These are phyloP conservation scores for Sporisorium reilianum DNA, from an alignment of 1,284 basidiomycete genomes.

Conservation along the genomic window DNA sequence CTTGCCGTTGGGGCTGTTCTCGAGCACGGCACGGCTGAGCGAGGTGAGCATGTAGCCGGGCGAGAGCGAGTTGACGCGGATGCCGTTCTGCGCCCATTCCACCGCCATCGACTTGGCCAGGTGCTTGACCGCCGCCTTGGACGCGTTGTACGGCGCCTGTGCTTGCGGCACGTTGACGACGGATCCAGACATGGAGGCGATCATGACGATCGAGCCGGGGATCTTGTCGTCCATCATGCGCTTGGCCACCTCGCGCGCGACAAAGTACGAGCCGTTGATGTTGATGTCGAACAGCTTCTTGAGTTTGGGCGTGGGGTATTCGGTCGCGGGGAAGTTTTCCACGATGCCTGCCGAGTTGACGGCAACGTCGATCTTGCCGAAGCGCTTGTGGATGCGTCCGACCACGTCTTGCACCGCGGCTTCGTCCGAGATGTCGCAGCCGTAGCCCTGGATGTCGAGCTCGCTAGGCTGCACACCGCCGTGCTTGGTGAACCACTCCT, in stretches of 20 bases:
- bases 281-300: constrained; percentile 85
- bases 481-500: constrained; percentile 74
- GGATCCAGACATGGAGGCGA: constrained; percentile 87
- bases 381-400: constrained; percentile 71
- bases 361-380: constrained; percentile 80
- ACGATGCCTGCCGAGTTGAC: constrained; percentile 77
- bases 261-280: constrained; percentile 85
- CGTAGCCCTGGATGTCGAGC: constrained; percentile 81
- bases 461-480: constrained; percentile 76
- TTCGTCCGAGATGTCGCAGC: constrained; percentile 90
- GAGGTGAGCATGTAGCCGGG: constrained; percentile 76
- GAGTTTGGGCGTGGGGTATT: constrained; percentile 75
- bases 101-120: constrained; percentile 87
- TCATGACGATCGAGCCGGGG: constrained; percentile 83
- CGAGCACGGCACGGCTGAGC: constrained; percentile 73
- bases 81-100: constrained; percentile 87
- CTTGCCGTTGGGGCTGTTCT: constrained; percentile 71
- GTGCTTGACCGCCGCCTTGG: constrained; percentile 82
- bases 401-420: constrained; percentile 45
- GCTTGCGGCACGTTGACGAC: constrained; percentile 79
- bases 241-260: constrained; percentile 88
- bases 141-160: constrained; percentile 97
- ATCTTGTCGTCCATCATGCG: constrained; percentile 73
- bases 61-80: constrained; percentile 78
- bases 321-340: constrained; percentile 89